Conservation (phyloP, 495 filamentous ascomycete species). For the Achaetomiella virescens region DNA sequence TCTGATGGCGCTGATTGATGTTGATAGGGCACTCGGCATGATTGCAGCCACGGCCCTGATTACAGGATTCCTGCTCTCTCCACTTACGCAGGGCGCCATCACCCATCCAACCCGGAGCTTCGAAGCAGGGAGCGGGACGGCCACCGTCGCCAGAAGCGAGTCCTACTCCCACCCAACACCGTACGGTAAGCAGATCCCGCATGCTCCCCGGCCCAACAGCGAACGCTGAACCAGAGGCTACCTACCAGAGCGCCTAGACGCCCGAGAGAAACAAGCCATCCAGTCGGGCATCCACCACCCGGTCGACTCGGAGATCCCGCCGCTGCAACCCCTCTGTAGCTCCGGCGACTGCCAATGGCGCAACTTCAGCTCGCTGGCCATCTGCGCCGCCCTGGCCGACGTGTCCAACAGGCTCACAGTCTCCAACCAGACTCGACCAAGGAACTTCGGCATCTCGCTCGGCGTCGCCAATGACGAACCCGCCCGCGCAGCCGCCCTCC, state of each 20-base stretch:
- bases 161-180: slow-evolving; percentile 16
- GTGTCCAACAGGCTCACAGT: slow-evolving; percentile 25
- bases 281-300: slow-evolving; percentile 37
- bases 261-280: slow-evolving; percentile 34
- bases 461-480: neutral
- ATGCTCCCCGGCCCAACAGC: neutral
- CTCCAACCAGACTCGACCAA: slow-evolving; percentile 6
- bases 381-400: slow-evolving; percentile 39
- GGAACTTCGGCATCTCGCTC: neutral
- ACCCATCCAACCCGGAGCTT: slow-evolving; percentile 22
- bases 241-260: slow-evolving; percentile 20
- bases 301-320: slow-evolving; percentile 14
- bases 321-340: slow-evolving; percentile 29
- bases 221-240: neutral
- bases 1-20: neutral
- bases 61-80: slow-evolving; percentile 35
- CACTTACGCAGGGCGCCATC: slow-evolving; percentile 44
- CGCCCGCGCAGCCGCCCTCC: slow-evolving; percentile 17
- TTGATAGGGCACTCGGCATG: slow-evolving; percentile 34
- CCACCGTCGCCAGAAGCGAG: slow-evolving; percentile 16
- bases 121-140: slow-evolving; percentile 9
- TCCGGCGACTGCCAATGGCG: slow-evolving; percentile 42
- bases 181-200: slow-evolving; percentile 12
- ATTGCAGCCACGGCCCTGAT: slow-evolving; percentile 36
- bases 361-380: slow-evolving; percentile 39